Conservation (phyloP, 2,329 filamentous ascomycete species). For the Neofusicoccum umdonicola region DNA sequence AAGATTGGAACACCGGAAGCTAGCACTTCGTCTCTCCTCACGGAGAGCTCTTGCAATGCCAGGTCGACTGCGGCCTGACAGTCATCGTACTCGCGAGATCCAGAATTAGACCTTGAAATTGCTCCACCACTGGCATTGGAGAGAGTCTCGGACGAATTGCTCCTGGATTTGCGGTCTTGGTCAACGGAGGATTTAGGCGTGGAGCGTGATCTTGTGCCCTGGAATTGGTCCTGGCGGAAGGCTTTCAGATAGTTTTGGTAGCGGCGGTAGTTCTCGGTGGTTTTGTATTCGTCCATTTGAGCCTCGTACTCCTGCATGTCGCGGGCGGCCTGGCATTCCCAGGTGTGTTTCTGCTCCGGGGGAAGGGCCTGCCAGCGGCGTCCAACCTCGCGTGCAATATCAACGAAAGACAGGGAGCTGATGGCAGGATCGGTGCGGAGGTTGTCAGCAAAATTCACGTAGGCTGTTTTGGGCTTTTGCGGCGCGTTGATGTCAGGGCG, state of each 20-base stretch:
- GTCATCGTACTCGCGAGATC: conserved; percentile 26
- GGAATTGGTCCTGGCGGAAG: conserved; percentile 29
- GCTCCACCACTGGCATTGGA: neutral
- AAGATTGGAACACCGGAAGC: conserved; percentile 26
- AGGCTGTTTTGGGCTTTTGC: conserved; percentile 42
- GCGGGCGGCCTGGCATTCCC: conserved; percentile 38
- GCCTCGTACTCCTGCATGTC: conserved; percentile 39
- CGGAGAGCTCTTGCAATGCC: conserved; percentile 35
- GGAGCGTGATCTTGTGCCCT: neutral
- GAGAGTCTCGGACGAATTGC: conserved; percentile 1
- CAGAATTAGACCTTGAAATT: conserved; percentile 25
- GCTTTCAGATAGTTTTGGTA: conserved; percentile 36
- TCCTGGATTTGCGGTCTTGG: neutral
- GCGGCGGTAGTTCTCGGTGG: conserved; percentile 35
- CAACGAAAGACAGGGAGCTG: conserved; percentile 36
- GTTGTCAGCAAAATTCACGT: conserved; percentile 43
- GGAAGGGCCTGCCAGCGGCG: conserved; percentile 36
- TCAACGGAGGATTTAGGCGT: neutral
- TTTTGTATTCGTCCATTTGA: conserved; percentile 41
- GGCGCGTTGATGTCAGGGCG: conserved; percentile 37
- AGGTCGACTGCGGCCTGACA: conserved; percentile 36
- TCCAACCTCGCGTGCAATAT: conserved; percentile 40
- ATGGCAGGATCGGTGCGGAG: conserved; percentile 36
- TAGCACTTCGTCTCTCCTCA: conserved; percentile 32
- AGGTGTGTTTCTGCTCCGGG: conserved; percentile 35